phyloP scores from a whole-genome alignment of 2,329 filamentous ascomycete species.

The Beauveria caledonica region DNA sequence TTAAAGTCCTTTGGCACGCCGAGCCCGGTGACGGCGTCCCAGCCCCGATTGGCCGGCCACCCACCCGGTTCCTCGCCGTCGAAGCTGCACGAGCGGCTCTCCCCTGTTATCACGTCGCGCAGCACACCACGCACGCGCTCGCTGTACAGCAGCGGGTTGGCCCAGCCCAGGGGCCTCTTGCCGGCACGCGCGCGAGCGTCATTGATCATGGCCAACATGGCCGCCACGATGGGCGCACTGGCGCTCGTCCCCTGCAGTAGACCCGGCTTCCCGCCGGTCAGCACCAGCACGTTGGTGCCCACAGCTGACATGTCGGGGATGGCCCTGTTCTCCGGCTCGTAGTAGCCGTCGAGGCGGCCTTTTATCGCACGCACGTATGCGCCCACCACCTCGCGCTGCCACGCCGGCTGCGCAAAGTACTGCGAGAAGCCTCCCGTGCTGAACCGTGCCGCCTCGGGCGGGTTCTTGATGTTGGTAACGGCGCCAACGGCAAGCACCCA shows the following conservation, averaged over 20 bases:
- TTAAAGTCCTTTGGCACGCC: conserved; percentile 37
- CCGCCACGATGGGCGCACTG: conserved; percentile 45
- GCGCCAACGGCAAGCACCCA: conserved; percentile 61
- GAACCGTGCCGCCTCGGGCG: conserved; percentile 35
- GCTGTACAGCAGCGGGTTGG: conserved; percentile 43
- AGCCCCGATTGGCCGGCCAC: conserved; percentile 38
- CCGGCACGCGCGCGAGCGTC: conserved; percentile 41
- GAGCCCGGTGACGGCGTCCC: conserved; percentile 42
- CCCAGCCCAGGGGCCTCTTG: conserved; percentile 43
- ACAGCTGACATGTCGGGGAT: conserved; percentile 47
- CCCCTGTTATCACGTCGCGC: conserved; percentile 33
- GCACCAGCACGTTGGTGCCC: conserved; percentile 45
- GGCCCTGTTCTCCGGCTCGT: conserved; percentile 37
- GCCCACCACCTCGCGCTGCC: conserved; percentile 34
- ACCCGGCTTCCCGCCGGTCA: conserved; percentile 20
- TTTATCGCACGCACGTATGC: conserved; percentile 33
- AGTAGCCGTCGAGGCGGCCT: conserved; percentile 34
- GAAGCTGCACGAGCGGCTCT: conserved; percentile 30
- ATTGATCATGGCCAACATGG: conserved; percentile 47
- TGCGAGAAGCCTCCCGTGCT: conserved; percentile 46
- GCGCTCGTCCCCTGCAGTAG: conserved; percentile 39
- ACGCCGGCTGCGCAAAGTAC: conserved; percentile 37
- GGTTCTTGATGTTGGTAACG: conserved; percentile 31
- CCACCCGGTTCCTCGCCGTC: conserved; percentile 27
- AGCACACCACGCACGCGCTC: conserved; percentile 27